These are phyloP conservation scores for Phaffomyces thermotolerans DNA, from an alignment of 805 yeast species.

Conservation along the genomic window DNA sequence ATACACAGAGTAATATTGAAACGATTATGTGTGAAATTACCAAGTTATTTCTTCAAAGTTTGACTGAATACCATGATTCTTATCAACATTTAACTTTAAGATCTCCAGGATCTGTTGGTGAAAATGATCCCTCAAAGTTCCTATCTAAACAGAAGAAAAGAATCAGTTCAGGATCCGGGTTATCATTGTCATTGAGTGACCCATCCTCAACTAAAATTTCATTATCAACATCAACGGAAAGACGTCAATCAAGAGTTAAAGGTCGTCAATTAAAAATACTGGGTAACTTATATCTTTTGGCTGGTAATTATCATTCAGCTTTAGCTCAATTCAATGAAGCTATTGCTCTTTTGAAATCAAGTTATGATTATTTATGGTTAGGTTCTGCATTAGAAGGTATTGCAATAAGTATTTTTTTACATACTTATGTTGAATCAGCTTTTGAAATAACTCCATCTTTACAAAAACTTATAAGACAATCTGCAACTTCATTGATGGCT, in stretches of 20 bases:
- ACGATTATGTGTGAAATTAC: slow-evolving; percentile 71
- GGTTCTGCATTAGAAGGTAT: slow-evolving; percentile 84
- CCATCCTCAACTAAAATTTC: slow-evolving; percentile 30
- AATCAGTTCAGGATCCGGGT: slow-evolving; percentile 23
- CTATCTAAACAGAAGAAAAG: slow-evolving; percentile 35
- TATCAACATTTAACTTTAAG: slow-evolving; percentile 74
- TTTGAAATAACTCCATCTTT: slow-evolving; percentile 33
- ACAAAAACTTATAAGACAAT: slow-evolving; percentile 15
- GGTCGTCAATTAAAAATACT: slow-evolving; percentile 72
- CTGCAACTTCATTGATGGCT: slow-evolving; percentile 14
- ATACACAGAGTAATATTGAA: slow-evolving; percentile 33
- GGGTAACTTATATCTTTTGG: slow-evolving; percentile 70
- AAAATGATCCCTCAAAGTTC: slow-evolving; percentile 36
- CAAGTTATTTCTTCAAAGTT: slow-evolving; percentile 49
- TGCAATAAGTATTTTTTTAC: slow-evolving; percentile 54
- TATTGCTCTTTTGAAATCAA: slow-evolving; percentile 44
- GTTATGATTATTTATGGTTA: slow-evolving; percentile 79
- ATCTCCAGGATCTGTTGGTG: slow-evolving; percentile 66
- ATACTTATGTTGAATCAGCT: slow-evolving; percentile 48
- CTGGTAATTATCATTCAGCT: slow-evolving; percentile 75
- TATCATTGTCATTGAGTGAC: slow-evolving; percentile 18
- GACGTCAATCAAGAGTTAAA: slow-evolving; percentile 39
- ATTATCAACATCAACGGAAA: slow-evolving; percentile 27
- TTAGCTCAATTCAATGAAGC: slow-evolving; percentile 71
- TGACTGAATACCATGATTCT: slow-evolving; percentile 65